Evolutionary conservation across 2,329 filamentous ascomycete species (phyloP), one percentile per base, ranked within the genome.

Genomic region (Nothopassalora personata): DNA sequence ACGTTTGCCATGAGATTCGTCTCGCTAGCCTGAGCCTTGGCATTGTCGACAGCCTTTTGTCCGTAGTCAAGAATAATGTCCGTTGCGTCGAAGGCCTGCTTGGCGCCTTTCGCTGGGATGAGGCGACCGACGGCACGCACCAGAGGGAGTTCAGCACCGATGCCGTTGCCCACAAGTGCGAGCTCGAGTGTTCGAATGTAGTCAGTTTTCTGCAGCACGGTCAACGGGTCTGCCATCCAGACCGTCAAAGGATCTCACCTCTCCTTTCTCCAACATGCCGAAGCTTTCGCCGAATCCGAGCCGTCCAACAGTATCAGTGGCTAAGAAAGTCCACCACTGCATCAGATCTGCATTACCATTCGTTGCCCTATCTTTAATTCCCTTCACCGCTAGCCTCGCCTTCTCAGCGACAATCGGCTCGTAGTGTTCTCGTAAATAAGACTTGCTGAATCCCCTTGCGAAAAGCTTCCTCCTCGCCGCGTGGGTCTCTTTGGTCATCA

Each of bases 251-350:
- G 23, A 23, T 33, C 72, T 54, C 59, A 73, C 71, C 58, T 71
- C 60, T 9, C 72, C 72, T 9, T 61, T 64, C 46, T 74, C 69
- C 10, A 76, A 60, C 70, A 74, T 74, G 3, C 69, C 64, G 54
- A 77, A 75, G 1, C 64, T 66, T 46, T 76, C 72, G n/a, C 75
- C 75, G 61, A 76, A 77, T 34, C 69, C 70, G 3, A 77, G 60
- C 52, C 73, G 64, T 1, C 70, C 70, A 28, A 70, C 70, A 18
- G 76, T 68, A 63, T 77, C 75, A 0, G 72, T 71, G 9, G 74
- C 71, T 65, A 77, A 69, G 19, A 76, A 70, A 13, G 72, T 74
- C 73, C 59, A 71, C 76, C 76, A 77, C 52, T 74, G 71, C 48
- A 75, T 58, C 6, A 77, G 58, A 63, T 77, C 75, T 6, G 69